phyloP scores from a whole-genome alignment of 495 filamentous ascomycete genomes.

The Pyrenopolyporus hunteri region DNA sequence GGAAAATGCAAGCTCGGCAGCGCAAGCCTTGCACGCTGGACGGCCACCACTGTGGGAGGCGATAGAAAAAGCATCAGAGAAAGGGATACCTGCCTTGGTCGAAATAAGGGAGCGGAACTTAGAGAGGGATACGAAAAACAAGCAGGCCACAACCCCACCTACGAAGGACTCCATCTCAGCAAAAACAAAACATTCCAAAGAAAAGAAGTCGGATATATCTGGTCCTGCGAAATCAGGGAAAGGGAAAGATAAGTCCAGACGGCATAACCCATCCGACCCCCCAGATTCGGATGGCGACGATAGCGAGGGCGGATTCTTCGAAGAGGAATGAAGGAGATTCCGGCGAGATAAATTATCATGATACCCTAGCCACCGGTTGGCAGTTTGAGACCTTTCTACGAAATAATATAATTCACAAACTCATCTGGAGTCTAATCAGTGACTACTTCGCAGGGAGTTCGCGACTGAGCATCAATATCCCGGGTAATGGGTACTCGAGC shows the following conservation, averaged over 20 bases:
- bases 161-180: slow-evolving; percentile 12
- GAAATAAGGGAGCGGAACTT: slow-evolving; percentile 38
- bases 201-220: slow-evolving; percentile 12
- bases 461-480: too few relatives aligned
- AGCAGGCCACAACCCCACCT: neutral
- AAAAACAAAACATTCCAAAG: slow-evolving; percentile 7
- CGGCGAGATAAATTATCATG: slow-evolving; percentile 18
- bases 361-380: slow-evolving; percentile 25
- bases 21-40: slow-evolving; percentile 44
- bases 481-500: too few relatives aligned
- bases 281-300: slow-evolving; percentile 18
- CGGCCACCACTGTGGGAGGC: slow-evolving; percentile 69
- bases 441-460: neutral
- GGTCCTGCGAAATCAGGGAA: slow-evolving; percentile 3
- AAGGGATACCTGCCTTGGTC: slow-evolving; percentile 48
- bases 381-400: neutral
- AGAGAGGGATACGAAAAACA: slow-evolving; percentile 1
- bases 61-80: slow-evolving; percentile 71
- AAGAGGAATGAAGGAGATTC: slow-evolving; percentile 19
- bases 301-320: slow-evolving; percentile 45
- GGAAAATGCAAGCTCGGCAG: slow-evolving; percentile 44
- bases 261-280: neutral
- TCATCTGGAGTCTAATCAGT: neutral
- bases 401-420: neutral
- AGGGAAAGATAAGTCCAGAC: slow-evolving; percentile 10